Base-by-base conservation (phyloP, 345 rosid genomes). In the Camelina laxa region DNA sequence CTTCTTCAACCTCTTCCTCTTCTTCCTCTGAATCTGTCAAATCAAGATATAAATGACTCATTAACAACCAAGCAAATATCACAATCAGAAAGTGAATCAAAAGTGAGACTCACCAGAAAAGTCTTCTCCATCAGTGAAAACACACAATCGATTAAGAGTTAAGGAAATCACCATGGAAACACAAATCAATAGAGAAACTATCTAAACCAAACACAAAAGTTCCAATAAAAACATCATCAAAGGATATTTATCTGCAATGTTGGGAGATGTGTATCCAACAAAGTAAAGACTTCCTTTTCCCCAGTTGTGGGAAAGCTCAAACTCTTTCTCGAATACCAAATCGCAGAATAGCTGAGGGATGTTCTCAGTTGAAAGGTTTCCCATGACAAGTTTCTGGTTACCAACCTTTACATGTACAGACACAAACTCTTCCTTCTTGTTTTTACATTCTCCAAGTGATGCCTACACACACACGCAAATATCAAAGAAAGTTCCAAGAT, bases 251-350 rank as follows among this genome's bases (percentile, higher is more conserved):
- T 15, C 44, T 0, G 53, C 56, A 13, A 8, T 0, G 65, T 63
- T 60, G 19, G 79, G 82, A 61, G 87, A 27, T 60, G 69, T 74
- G 78, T 86, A 91, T 41, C 97, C 95, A 70, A 77, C 66, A 36
- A 91, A 83, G 82, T 75, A 80, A 15, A 88, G 79, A 35, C 96
- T 91, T 44, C 91, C 95, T 60, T 71, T 76, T 19, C 86, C 85
- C 89, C 90, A 89, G 69, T 83, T 89, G 84, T 91, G 97, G 6
- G 91, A 91, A 19, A 91, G 85, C 77, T 91, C 93, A 79, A 89
- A 88, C 75, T 91, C 93, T 49, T 81, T 80, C 35, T 89, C 90
- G 31, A 91, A 89, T 2, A 91, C 86, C 73, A 91, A 71, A 77
- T 91, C 97, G 27, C 83, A 88, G 38, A 75, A 21, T 16, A 82